These are phyloP conservation scores for Borovskyia barvae DNA, from an alignment of 208 protist genomes.

Conservation along the genomic window DNA sequence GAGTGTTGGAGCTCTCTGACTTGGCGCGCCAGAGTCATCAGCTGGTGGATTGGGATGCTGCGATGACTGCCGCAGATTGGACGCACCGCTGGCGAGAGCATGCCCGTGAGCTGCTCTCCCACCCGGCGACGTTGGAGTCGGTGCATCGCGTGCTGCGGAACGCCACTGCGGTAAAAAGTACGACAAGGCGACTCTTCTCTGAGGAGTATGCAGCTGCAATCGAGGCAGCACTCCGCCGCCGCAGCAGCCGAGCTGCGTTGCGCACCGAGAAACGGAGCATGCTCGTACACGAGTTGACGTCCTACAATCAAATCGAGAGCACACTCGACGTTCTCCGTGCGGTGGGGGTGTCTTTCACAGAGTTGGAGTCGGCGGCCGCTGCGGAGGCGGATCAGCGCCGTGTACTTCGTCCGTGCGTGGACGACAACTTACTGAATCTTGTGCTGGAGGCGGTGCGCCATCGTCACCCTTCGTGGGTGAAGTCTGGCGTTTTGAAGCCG, in stretches of 20 bases:
- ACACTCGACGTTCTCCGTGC: constrained; percentile 46
- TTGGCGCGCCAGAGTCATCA: background rate
- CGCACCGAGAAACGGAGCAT: constrained; percentile 18
- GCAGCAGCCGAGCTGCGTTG: constrained; percentile 27
- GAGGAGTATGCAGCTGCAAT: constrained; percentile 49
- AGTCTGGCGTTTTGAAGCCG: constrained; percentile 52
- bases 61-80: constrained; percentile 69
- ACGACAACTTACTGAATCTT: constrained; percentile 28
- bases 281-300: constrained; percentile 52
- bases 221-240: constrained; percentile 33
- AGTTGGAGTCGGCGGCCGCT: constrained; percentile 33
- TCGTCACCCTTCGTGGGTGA: constrained; percentile 76
- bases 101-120: constrained; percentile 38
- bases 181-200: constrained; percentile 41
- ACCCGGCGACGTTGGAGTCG: constrained; percentile 36
- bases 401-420: constrained; percentile 31
- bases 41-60: constrained; percentile 52
- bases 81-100: constrained; percentile 49
- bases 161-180: constrained; percentile 53
- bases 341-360: constrained; percentile 38
- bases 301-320: constrained; percentile 49
- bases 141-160: constrained; percentile 54
- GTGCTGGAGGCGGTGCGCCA: constrained; percentile 43
- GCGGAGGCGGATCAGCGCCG: constrained; percentile 8
- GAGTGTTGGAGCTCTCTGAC: constrained; percentile 39